phyloP scores from a whole-genome alignment of 352 stramenopile species.

The Globisporangium nodosum region DNA sequence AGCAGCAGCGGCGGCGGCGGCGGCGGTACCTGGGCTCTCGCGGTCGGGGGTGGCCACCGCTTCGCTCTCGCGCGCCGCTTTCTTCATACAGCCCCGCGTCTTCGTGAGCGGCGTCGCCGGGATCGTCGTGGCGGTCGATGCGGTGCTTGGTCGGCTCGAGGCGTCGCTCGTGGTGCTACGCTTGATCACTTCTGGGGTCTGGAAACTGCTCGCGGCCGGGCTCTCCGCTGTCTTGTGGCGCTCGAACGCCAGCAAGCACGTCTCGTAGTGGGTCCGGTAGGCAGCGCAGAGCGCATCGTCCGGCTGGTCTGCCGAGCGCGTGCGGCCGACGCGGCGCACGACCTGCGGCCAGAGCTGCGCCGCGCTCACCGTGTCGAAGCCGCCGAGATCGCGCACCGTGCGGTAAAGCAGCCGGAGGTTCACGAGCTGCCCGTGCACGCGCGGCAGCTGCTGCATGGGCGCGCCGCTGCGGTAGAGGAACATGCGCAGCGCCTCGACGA shows the following conservation, averaged over 20 bases:
- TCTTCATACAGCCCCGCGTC: constrained; percentile 45
- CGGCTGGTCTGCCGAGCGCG: constrained; percentile 36
- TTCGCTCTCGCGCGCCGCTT: constrained; percentile 7
- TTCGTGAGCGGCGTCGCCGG: constrained; percentile 45
- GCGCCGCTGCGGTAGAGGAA: constrained; percentile 75
- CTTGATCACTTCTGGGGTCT: constrained; percentile 25
- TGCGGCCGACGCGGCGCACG: constrained; percentile 56
- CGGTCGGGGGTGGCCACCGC: neutral
- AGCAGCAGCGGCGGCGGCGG: constrained; percentile 4
- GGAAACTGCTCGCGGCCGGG: constrained; percentile 2
- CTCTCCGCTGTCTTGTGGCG: constrained; percentile 18
- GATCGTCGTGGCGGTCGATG: constrained; percentile 4
- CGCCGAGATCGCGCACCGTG: constrained; percentile 43
- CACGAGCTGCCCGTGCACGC: constrained; percentile 63
- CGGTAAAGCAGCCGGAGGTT: constrained; percentile 72
- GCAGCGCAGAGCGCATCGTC: constrained; percentile 34
- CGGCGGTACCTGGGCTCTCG: neutral
- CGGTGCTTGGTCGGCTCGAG: neutral
- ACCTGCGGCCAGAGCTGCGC: constrained; percentile 42
- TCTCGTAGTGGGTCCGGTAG: constrained; percentile 56
- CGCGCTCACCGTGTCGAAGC: constrained; percentile 39
- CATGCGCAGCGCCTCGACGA: constrained; percentile 73
- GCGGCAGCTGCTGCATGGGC: constrained; percentile 74
- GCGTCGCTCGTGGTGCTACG: constrained; percentile 2
- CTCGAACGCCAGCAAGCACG: constrained; percentile 48